phyloP scores from a whole-genome alignment of 441 rosid genomes.

The Mallotus japonicus region DNA sequence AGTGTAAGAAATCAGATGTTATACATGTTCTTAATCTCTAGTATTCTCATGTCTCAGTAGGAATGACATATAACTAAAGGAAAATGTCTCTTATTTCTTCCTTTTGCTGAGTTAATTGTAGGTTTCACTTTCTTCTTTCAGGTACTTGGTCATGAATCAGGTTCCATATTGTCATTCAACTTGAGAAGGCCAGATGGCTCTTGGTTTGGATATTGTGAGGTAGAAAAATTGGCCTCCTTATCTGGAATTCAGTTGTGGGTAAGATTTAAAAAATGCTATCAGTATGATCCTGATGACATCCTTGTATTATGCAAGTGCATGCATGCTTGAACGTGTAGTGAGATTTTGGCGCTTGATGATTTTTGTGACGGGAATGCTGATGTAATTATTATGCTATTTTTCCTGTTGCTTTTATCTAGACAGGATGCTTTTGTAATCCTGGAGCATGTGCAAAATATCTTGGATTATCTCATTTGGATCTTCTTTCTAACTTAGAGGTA shows the following conservation, averaged over 20 bases:
- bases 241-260: slow-evolving; percentile 95
- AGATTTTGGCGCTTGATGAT: slow-evolving; percentile 7
- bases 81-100: not conserved
- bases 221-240: slow-evolving; percentile 92
- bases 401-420: slow-evolving; percentile 51
- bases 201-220: slow-evolving; percentile 94
- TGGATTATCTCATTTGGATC: slow-evolving; percentile 78
- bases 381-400: slow-evolving; percentile 20
- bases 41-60: not conserved
- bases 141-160: slow-evolving; percentile 43
- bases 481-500: slow-evolving; percentile 88
- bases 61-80: slow-evolving; percentile 5
- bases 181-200: slow-evolving; percentile 88
- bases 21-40: not conserved
- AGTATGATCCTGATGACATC: not conserved
- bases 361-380: slow-evolving; percentile 21
- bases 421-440: slow-evolving; percentile 99
- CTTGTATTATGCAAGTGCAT: not conserved
- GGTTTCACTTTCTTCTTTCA: slow-evolving; percentile 29
- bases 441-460: slow-evolving; percentile 98
- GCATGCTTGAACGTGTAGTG: not conserved
- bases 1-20: slow-evolving; percentile 16
- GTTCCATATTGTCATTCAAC: slow-evolving; percentile 79
- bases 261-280: slow-evolving; percentile 31
- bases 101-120: slow-evolving; percentile 9